phyloP scores from a whole-genome alignment of 768 basidiomycete genomes.

The Leccinum obscurum region DNA sequence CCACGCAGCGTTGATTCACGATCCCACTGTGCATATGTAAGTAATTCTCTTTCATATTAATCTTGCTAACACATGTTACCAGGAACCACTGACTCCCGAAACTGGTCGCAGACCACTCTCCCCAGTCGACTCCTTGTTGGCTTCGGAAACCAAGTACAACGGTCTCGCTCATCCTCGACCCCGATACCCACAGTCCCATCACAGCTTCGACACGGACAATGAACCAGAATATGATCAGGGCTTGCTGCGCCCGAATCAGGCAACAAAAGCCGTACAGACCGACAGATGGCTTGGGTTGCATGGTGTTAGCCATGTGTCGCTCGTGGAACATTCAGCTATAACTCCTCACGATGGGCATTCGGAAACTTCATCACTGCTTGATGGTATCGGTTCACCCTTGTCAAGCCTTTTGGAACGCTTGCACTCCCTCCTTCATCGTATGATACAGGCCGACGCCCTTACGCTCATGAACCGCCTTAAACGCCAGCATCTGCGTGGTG shows the following conservation, averaged over 20 bases:
- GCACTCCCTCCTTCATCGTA: constrained; percentile 57
- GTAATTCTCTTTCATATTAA: constrained; percentile 15
- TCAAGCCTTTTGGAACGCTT: constrained; percentile 64
- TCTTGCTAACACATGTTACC: constrained; percentile 9
- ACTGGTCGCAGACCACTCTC: constrained; percentile 44
- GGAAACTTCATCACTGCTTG: constrained; percentile 70
- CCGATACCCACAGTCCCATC: constrained; percentile 27
- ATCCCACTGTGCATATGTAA: constrained; percentile 34
- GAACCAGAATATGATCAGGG: constrained; percentile 37
- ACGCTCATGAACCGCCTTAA: constrained; percentile 89
- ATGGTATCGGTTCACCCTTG: constrained; percentile 50
- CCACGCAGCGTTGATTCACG: constrained; percentile 37
- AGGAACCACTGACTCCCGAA: constrained; percentile 50
- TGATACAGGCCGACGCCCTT: constrained; percentile 77
- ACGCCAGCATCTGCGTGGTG: constrained; percentile 83
- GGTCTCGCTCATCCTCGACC: constrained; percentile 25
- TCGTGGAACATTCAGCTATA: constrained; percentile 38
- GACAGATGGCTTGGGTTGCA: constrained; percentile 42
- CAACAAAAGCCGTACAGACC: constrained; percentile 70
- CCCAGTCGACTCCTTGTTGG: constrained; percentile 37
- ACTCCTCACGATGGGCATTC: constrained; percentile 63
- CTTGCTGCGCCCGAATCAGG: constrained; percentile 40
- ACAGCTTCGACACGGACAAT: constrained; percentile 47
- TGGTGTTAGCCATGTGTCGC: constrained; percentile 34
- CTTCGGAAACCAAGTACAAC: constrained; percentile 28